phyloP scores from a whole-genome alignment of 2,329 filamentous ascomycete genomes.

The Monosporascus sp. region DNA sequence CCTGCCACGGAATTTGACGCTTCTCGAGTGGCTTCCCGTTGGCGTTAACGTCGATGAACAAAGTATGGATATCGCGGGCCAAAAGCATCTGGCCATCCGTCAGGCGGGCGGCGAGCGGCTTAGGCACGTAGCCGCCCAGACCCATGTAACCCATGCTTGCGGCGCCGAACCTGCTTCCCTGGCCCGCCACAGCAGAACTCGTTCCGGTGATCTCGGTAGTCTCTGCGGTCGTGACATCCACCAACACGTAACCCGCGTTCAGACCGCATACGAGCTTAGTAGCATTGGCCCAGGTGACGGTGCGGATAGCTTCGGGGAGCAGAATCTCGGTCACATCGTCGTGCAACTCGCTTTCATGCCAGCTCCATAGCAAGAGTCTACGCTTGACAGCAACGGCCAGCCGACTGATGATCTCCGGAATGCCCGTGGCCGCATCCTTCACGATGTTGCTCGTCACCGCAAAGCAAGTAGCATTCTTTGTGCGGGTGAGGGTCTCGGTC shows the following conservation, averaged over 20 bases:
- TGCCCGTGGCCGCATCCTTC: conserved; percentile 78
- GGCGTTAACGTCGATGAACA: conserved; percentile 83
- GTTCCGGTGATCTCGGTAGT: conserved; percentile 75
- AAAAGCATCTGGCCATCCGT: conserved; percentile 79
- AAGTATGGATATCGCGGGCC: conserved; percentile 95
- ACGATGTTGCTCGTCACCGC: conserved; percentile 94
- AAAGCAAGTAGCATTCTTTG: conserved; percentile 84
- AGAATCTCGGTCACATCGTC: conserved; percentile 70
- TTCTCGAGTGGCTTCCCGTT: conserved; percentile 77
- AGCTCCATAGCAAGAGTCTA: conserved; percentile 84
- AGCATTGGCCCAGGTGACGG: conserved; percentile 84
- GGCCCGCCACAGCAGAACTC: conserved; percentile 58
- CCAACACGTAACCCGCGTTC: conserved; percentile 84
- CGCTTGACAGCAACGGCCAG: conserved; percentile 91
- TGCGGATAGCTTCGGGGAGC: conserved; percentile 78
- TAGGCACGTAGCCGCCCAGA: conserved; percentile 84
- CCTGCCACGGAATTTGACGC: conserved; percentile 85
- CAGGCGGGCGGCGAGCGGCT: conserved; percentile 78
- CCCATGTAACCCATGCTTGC: conserved; percentile 97
- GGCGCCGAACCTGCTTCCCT: conserved; percentile 72
- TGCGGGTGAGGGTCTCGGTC: conserved; percentile 72
- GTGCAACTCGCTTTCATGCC: conserved; percentile 88
- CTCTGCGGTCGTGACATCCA: conserved; percentile 71
- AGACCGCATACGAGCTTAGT: conserved; percentile 85
- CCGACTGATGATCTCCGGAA: conserved; percentile 87